phyloP scores from a whole-genome alignment of 164 flowering plant genomes.

The Berberis thunbergii region DNA sequence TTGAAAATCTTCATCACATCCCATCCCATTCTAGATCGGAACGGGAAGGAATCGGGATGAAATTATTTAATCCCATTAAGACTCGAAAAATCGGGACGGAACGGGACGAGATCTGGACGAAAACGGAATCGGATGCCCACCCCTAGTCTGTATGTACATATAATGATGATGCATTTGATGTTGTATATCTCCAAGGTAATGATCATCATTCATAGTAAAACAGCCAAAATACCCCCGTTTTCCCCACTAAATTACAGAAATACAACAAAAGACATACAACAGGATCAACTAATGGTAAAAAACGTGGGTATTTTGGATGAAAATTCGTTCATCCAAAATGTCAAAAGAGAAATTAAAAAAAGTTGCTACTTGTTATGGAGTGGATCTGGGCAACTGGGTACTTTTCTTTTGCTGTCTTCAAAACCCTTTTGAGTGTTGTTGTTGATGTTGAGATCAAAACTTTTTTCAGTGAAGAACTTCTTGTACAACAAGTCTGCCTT shows the following conservation, averaged over 20 bases:
- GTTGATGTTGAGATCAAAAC: slow-evolving; percentile 5
- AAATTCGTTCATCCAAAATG: not conserved
- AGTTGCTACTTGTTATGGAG: slow-evolving; percentile 51
- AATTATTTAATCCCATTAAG: no score
- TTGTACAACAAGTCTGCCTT: not conserved
- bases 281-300: slow-evolving; percentile 18
- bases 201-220: not conserved
- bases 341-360: not conserved
- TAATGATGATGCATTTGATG: slow-evolving; percentile 2
- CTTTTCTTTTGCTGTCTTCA: slow-evolving; percentile 35
- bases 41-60: no score
- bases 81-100: no score
- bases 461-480: slow-evolving; percentile 28
- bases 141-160: not conserved
- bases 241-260: slow-evolving; percentile 16
- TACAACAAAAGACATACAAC: not conserved
- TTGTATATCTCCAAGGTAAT: not conserved
- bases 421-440: slow-evolving; percentile 14
- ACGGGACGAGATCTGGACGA: no score
- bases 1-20: no score
- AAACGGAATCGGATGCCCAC: no score
- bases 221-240: slow-evolving; percentile 70
- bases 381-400: slow-evolving; percentile 83
- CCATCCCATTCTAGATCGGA: no score
- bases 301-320: slow-evolving; percentile 66